phyloP scores from a whole-genome alignment of 2,329 filamentous ascomycete genomes.

The Whalleya microplaca region DNA sequence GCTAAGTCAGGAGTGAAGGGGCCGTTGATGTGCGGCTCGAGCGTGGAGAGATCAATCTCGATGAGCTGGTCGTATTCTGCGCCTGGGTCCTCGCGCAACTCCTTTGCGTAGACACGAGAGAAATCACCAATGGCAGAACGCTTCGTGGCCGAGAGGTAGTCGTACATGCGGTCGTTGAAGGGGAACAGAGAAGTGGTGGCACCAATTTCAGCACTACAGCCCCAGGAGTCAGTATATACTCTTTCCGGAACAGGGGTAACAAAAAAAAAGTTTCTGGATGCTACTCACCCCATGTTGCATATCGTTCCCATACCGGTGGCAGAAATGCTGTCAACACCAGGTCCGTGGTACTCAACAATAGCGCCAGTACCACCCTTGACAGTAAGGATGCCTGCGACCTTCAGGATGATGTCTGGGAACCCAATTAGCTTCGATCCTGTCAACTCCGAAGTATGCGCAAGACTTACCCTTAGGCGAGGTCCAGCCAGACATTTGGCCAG shows the following conservation, averaged over 20 bases:
- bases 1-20: slow-evolving; percentile 98
- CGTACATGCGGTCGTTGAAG: slow-evolving; percentile 97
- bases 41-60: slow-evolving; percentile 91
- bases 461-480: slow-evolving; percentile 83
- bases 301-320: slow-evolving; percentile 90
- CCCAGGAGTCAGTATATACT: slow-evolving; percentile 1
- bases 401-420: slow-evolving; percentile 83
- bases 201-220: slow-evolving; percentile 66
- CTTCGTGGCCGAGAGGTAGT: slow-evolving; percentile 92
- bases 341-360: slow-evolving; percentile 77
- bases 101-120: slow-evolving; percentile 79
- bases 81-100: slow-evolving; percentile 85
- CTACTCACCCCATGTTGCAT: slow-evolving; percentile 60
- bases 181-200: slow-evolving; percentile 95
- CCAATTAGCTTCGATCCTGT: slow-evolving; percentile 12
- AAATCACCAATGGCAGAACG: slow-evolving; percentile 89
- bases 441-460: slow-evolving; percentile 2
- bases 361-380: slow-evolving; percentile 97
- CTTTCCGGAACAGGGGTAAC: neutral
- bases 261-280: neutral
- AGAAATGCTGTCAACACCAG: slow-evolving; percentile 74
- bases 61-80: slow-evolving; percentile 95
- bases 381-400: slow-evolving; percentile 94
- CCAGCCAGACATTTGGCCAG: slow-evolving; percentile 88
- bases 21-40: slow-evolving; percentile 98